Conservation (phyloP, 306 rosid species). For the Vigna radiata region DNA sequence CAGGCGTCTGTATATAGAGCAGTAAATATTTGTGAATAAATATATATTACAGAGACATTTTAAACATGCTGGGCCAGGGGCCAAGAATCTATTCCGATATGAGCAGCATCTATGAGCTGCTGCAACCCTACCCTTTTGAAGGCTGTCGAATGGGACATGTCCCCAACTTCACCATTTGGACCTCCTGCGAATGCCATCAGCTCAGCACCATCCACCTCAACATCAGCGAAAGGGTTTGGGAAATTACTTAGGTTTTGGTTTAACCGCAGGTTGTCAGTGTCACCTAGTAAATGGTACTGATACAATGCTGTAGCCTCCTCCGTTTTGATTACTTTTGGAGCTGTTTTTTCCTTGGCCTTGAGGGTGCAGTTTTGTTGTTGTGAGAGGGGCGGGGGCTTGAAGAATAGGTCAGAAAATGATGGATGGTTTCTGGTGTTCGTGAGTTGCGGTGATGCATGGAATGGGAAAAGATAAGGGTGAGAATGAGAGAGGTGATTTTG, state of each 20-base stretch:
- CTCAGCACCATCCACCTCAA: slow-evolving; percentile 49
- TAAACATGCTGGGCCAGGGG: slow-evolving; percentile 27
- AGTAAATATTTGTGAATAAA: not conserved
- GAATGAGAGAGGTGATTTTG: slow-evolving; percentile 25
- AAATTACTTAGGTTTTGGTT: slow-evolving; percentile 29
- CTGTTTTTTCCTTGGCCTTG: slow-evolving; percentile 27
- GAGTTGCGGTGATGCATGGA: slow-evolving; percentile 31
- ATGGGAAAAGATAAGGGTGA: slow-evolving; percentile 29
- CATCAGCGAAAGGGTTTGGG: slow-evolving; percentile 19
- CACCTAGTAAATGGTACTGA: slow-evolving; percentile 22
- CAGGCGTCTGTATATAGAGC: not conserved
- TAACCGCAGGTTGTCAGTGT: slow-evolving; percentile 4
- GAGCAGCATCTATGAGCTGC: slow-evolving; percentile 33
- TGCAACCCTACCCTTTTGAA: slow-evolving; percentile 42
- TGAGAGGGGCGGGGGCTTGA: not conserved
- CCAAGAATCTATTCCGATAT: slow-evolving; percentile 36
- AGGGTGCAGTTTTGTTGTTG: slow-evolving; percentile 7
- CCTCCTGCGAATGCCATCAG: slow-evolving; percentile 43
- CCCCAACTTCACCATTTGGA: slow-evolving; percentile 34
- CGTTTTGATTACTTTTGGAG: slow-evolving; percentile 14
- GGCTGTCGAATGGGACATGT: slow-evolving; percentile 50
- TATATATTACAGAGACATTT: not conserved
- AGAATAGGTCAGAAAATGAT: slow-evolving; percentile 20
- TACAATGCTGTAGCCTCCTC: slow-evolving; percentile 7
- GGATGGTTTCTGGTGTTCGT: not conserved